Base-by-base conservation (phyloP, 2,329 filamentous ascomycete species). In the Aspergillus tamarii region DNA sequence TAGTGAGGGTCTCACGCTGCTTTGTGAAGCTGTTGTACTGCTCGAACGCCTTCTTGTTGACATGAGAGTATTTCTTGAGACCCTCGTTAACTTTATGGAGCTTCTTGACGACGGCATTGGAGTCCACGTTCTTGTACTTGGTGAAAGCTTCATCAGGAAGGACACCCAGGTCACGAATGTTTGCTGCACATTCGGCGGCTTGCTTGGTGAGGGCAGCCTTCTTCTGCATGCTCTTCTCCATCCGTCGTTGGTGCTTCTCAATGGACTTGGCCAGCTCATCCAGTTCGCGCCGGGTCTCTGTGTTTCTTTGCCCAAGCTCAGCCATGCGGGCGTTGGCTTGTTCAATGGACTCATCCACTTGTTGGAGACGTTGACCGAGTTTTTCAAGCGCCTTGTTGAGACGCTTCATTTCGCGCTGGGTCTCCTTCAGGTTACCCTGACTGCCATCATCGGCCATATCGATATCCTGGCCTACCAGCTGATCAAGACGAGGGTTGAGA, bases 41-140 rank as follows among this genome's bases (percentile, higher is more conserved):
- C 80, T 99, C 96, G 75, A 98, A 97, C 0, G 95, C 95, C 81
- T 99, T 98, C 82, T 98, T 99, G 86, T 99, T 99, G 81, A 99
- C 94, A 73, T 97, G 93, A 61, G 93, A 93, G 81, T 95, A 98
- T 77, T 97, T 97, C 82, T 98, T 98, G 60, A 98, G 84, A 0
- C 91, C 89, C 71, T 97, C 92, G 67, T 96, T 96, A 73, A 94
- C 93, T 74, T 94, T 96, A 80, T 95, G 93, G 28, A 98, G 87
- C 62, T 90, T 89, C 73, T 86, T 86, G 59, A 85, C 84, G 60
- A 94, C 91, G 57, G 85, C 87, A 66, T 94, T 92, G 30, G 90
- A 88, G 70, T 93, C 90, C 77, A 93, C 91, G 70, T 90, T 90
- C 73, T 92, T 89, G 76, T 96, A 99, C 73, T 94, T 95, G 69